A percentile compares a stretch with the other conserved stretches of the same genome.
Evolutionary conservation across 2,329 filamentous ascomycete species (phyloP).

Genomic region (Trichoderma lentiforme): DNA sequence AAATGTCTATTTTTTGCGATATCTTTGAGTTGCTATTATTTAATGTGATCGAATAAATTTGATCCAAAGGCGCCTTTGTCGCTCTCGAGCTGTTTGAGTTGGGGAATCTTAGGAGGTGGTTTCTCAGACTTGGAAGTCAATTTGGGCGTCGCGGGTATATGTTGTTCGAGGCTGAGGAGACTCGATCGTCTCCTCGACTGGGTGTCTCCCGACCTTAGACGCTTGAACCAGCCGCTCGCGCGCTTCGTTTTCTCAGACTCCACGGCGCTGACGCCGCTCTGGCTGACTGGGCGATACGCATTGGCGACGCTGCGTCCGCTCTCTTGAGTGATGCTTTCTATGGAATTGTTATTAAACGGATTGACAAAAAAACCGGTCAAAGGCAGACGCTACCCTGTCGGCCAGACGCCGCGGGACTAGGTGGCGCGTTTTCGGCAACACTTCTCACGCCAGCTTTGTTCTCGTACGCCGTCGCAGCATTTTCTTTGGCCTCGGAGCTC

Average conservation of each 20-base stretch:
- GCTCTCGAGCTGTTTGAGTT: constrained; percentile 51
- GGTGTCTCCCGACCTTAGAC: constrained; percentile 43
- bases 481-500: constrained; percentile 16
- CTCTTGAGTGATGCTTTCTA: constrained; percentile 46
- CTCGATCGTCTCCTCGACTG: constrained; percentile 36
- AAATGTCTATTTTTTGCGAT: background rate
- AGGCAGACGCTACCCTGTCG: constrained; percentile 56
- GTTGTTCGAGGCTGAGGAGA: constrained; percentile 37
- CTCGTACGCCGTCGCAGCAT: constrained; percentile 37
- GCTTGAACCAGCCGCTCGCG: constrained; percentile 57
- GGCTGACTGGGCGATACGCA: constrained; percentile 47
- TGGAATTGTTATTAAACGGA: constrained; percentile 52
- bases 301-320: constrained; percentile 35
- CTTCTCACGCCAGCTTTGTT: constrained; percentile 47
- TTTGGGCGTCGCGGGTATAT: constrained; percentile 25
- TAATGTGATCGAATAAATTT: constrained; percentile 59
- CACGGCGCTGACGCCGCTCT: constrained; percentile 45
- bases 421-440: constrained; percentile 48
- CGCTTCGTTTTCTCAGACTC: constrained; percentile 53
- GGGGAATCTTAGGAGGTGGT: constrained; percentile 60
- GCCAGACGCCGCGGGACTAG: constrained; percentile 50
- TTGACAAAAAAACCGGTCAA: constrained; percentile 49
- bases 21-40: constrained; percentile 33
- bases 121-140: constrained; percentile 46
- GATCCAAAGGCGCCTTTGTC: constrained; percentile 46